Conservation (phyloP, 2,329 filamentous ascomycete genomes). For the Alternaria sp. region DNA sequence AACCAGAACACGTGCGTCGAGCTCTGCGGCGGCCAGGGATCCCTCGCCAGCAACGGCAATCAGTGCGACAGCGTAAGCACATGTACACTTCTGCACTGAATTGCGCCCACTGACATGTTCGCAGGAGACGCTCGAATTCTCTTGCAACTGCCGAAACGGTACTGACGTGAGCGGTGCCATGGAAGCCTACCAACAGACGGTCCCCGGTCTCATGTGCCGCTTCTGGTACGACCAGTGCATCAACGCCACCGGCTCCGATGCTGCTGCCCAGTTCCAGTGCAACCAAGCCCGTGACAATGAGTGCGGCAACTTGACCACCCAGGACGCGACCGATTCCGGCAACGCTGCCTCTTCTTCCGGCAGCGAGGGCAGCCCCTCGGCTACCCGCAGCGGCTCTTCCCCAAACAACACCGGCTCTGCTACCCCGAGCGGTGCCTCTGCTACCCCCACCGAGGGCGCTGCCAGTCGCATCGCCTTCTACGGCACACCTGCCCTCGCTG, state of each 20-base stretch:
- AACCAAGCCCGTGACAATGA: slow-evolving; percentile 47
- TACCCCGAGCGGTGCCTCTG: slow-evolving; percentile 36
- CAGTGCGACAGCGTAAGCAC: slow-evolving; percentile 65
- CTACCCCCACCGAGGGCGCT: slow-evolving; percentile 50
- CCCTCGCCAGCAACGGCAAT: slow-evolving; percentile 58
- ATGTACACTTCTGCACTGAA: background rate
- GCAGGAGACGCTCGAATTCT: slow-evolving; percentile 62
- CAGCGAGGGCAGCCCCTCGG: slow-evolving; percentile 35
- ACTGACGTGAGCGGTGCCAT: slow-evolving; percentile 56
- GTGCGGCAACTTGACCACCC: slow-evolving; percentile 62
- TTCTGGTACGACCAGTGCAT: slow-evolving; percentile 58
- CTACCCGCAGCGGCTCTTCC: slow-evolving; percentile 38
- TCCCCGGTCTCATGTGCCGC: slow-evolving; percentile 69
- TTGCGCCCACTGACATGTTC: slow-evolving; percentile 31
- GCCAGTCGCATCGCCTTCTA: slow-evolving; percentile 57
- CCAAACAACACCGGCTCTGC: slow-evolving; percentile 41
- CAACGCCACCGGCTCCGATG: slow-evolving; percentile 50
- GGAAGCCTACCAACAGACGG: slow-evolving; percentile 63
- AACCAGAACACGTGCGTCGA: slow-evolving; percentile 67
- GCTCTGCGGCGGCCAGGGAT: slow-evolving; percentile 62
- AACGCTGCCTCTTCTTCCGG: slow-evolving; percentile 34
- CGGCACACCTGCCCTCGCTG: slow-evolving; percentile 62
- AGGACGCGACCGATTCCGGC: slow-evolving; percentile 24
- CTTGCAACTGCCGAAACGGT: slow-evolving; percentile 66
- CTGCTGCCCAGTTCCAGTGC: slow-evolving; percentile 57